Evolutionary conservation across 495 filamentous ascomycete species (phyloP), one percentile per base, ranked within the genome.

Genomic region (Lasiosphaeria miniovina): DNA sequence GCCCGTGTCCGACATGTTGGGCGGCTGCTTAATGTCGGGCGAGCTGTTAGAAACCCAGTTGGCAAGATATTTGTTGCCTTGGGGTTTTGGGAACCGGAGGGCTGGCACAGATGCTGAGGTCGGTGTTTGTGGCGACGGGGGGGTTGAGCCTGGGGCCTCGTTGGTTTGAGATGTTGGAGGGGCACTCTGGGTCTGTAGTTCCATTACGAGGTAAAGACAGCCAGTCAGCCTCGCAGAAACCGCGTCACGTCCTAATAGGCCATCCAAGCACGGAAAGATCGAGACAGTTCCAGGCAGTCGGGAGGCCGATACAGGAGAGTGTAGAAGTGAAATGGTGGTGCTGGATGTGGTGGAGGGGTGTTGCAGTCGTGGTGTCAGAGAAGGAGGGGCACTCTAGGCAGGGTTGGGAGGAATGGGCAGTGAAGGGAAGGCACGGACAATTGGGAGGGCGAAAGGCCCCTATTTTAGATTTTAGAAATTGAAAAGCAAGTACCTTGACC

Each of bases 21-120:
- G 68, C 4, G 70, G 64, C 51, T 79, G 75, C 74, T 79, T 78
- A 36, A 78, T 78, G 62, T 77, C 72, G 33, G 77, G 76, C n/a
- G 74, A 72, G 60, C 76, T 81, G 49, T 70, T 75, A 1, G 76
- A 78, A 35, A 84, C 65, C 79, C 80, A 84, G 70, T 71, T 74
- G 64, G 76, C 79, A 15, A 84, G 73, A 32, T 75, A 67, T 41
- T 76, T 68, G 59, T 75, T 81, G 58, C 76, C 79, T 54, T 73
- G 69, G 6, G 79, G 78, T 50, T 63, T 73, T 55, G 80, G 82
- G 54, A 82, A 83, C 57, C 75, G 77, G 43, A 84, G 77, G 8
- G 62, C 65, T 1, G 75, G 76, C 31, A 70, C 61, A 15, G 77
- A 75, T 45, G 67, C 57, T 32, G 71, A 71, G 51, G 68, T 55